Base-by-base conservation (phyloP, 306 rosid genomes). In the Clitoria ternatea region DNA sequence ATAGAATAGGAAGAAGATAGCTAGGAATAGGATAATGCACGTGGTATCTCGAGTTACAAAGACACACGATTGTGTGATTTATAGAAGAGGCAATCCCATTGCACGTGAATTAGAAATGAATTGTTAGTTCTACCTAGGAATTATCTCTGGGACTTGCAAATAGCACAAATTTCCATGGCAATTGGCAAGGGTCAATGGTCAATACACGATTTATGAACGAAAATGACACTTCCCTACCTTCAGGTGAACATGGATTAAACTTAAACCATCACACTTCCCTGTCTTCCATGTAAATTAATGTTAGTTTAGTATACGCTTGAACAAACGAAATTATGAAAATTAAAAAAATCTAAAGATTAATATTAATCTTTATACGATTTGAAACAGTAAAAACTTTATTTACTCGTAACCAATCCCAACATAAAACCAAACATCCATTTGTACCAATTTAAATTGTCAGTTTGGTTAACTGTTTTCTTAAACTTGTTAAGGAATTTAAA, bases 101-200 rank as follows among this genome's bases (percentile, higher is more conserved):
- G 83, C 88, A 80, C 88, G 85, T 77, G 83, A 44, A 42, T 26
- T 56, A 33, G 56, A 18, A 27, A 6, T 0, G 3, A 47, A 10
- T 4, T 20, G 10, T 19, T 8, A 18, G 32, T 11, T 50, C 37
- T 54, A 12, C 61, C 9, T 24, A 39, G 53, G 11, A 47, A 14
- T 19, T 33, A 30, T 7, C 27, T 27, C 23, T 33, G 50, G 74
- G 55, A 50, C 37, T 76, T 59, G 76, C 11, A 20, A 19, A 11
- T 4, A 3, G 17, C 70, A 67, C 78, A 76, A 69, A 75, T 57
- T 69, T 69, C 73, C 29, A 76, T 22, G 29, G 82, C 61, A 49
- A n/a, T 72, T 22, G 29, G 82, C 61, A 49, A n/a, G 26, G 44
- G 80, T 75, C 84, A 56, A 74, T 15, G 29, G 0, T 47, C 26